A percentile compares a stretch with the other conserved stretches of the same genome.
phyloP scores from a whole-genome alignment of 2,329 filamentous ascomycete genomes.

The Fusarium sp. region DNA sequence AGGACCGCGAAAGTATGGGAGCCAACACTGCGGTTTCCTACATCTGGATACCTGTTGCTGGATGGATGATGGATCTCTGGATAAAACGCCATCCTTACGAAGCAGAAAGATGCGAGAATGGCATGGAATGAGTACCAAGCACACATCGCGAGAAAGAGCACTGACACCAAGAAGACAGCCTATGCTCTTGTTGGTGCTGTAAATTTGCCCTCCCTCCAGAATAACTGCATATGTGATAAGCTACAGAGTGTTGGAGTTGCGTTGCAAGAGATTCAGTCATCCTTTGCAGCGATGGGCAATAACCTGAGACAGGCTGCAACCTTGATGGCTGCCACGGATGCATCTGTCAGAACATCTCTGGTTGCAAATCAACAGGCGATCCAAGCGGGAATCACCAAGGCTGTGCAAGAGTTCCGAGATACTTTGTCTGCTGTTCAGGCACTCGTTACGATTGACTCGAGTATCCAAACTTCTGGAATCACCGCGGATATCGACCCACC shows the following conservation, averaged over 20 bases:
- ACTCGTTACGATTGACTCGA: rapidly evolving
- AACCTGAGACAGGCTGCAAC: rapidly evolving
- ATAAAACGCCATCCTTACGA: rapidly evolving
- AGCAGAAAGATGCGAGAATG: rapidly evolving
- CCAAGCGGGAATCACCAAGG: rapidly evolving
- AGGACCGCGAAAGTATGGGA: rapidly evolving
- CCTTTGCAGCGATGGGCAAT: rapidly evolving
- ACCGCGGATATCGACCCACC: neutral
- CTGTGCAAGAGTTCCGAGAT: neutral
- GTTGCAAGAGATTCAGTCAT: rapidly evolving
- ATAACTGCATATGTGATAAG: rapidly evolving
- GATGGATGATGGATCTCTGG: neutral
- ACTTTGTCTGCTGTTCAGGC: neutral
- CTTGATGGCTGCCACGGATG: rapidly evolving
- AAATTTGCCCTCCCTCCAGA: rapidly evolving
- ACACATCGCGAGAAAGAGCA: rapidly evolving
- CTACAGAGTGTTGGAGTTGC: rapidly evolving
- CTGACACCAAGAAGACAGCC: neutral
- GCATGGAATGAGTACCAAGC: rapidly evolving
- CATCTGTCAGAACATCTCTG: rapidly evolving
- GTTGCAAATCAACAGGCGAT: neutral
- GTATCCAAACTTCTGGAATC: rapidly evolving
- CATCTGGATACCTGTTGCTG: rapidly evolving
- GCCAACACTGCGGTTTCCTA: rapidly evolving
- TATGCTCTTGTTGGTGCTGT: rapidly evolving